Evolutionary conservation across 805 yeast genomes (phyloP), one percentile per base, ranked within the genome.

Genomic region (Wickerhamomyces hampshirensis): DNA sequence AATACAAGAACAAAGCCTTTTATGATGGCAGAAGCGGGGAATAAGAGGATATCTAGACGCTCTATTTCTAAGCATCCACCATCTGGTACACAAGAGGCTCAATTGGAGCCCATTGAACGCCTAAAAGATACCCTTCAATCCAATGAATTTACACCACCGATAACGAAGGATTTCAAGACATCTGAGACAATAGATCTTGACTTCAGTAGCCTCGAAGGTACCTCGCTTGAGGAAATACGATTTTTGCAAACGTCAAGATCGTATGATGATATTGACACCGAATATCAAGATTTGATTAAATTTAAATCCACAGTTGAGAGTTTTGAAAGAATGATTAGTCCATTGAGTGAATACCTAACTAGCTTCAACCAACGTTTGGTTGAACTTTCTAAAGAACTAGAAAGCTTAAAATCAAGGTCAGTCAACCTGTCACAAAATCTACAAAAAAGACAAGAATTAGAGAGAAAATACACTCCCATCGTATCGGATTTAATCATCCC

Each of bases 401-500:
- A 75, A 49, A 66, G 66, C 30, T 65, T 83, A 24, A 81, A 79
- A 47, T 55, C 63, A 5, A 68, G 76, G 39, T 76, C 84, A 2
- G 53, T 69, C 13, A 58, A 63, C 13, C 56, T 83, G 28, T 68
- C 73, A 27, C 48, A 58, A 15, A 65, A 76, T 28, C 63, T 80
- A 11, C 63, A 63, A 10, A 59, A 62, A 27, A 74, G 81, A 33
- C 66, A 71, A 13, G 48, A 59, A 23, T 67, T 73, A 14, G 75
- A 78, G 38, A 56, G 58, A 7, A 66, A 66, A 34, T 69, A 88
- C 38, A 76, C 83, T 14, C 95, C 95, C 0, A 62, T 85, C n/a
- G 79, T 88, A 1, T 71, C 82, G 26, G 89, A 84, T 45, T 63
- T 84, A 24, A 65, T 84, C 40, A 74, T 89, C 6, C 84, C 96